Conservation (phyloP, 805 yeast genomes). For the Candida ficus region DNA sequence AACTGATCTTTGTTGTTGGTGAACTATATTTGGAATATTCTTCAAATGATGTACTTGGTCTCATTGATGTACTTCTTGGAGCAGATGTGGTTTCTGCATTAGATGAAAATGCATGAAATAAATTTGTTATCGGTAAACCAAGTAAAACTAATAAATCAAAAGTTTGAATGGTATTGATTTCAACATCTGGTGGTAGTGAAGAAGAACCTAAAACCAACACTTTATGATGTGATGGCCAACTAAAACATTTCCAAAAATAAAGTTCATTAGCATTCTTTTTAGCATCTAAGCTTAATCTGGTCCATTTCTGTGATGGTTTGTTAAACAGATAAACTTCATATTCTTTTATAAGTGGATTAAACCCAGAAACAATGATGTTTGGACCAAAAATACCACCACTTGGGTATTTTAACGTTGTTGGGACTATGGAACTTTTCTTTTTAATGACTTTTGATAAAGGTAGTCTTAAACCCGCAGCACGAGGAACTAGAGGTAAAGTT, state of each 20-base stretch:
- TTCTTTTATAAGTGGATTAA: constrained; percentile 37
- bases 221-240: constrained; percentile 77
- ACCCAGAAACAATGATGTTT: constrained; percentile 59
- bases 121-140: constrained; percentile 51
- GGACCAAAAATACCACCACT: constrained; percentile 63
- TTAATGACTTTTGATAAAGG: constrained; percentile 19
- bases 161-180: constrained; percentile 34
- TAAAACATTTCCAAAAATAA: constrained; percentile 61
- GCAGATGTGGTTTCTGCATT: constrained; percentile 17
- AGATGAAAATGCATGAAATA: constrained; percentile 23
- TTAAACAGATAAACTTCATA: constrained; percentile 48
- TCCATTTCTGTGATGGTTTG: constrained; percentile 57
- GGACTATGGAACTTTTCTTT: constrained; percentile 29
- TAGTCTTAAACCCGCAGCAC: constrained; percentile 29
- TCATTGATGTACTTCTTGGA: constrained; percentile 7
- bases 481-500: constrained; percentile 29
- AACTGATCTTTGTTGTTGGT: constrained; percentile 61
- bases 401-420: constrained; percentile 47
- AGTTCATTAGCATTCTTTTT: constrained; percentile 41
- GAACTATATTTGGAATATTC: constrained; percentile 74
- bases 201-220: constrained; percentile 53
- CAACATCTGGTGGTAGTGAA: constrained; percentile 18
- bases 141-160: constrained; percentile 43
- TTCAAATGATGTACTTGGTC: constrained; percentile 37
- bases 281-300: constrained; percentile 48